Evolutionary conservation across 2,329 filamentous ascomycete genomes (phyloP), one percentile per base, ranked within the genome.

Genomic region (Colletotrichum sp.): DNA sequence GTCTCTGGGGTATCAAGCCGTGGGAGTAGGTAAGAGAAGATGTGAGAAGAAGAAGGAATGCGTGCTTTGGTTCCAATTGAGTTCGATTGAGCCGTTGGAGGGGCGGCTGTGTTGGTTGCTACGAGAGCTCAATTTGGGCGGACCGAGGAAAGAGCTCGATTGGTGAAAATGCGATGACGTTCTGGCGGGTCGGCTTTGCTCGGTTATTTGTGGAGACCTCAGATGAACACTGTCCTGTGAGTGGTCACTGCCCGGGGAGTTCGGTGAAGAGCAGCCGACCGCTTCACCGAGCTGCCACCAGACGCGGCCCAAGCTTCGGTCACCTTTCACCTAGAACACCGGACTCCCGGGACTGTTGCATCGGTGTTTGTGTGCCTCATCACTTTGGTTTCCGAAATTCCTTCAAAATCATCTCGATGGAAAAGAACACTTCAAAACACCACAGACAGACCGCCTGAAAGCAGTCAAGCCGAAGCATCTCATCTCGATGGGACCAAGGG

Each of bases 81-180:
- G 12, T 21, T 63, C n/a, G 18, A 18, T 24, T 18, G 18, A 34
- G 57, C 57, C 68, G 68, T 52, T 63, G 36, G 28, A 32, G 16
- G 15, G 15, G 32, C 6, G 32, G 49, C 52, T 66, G 9, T 28
- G 24, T 49, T 49, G 39, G 9, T 39, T 28, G 52, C 32, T 28
- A 65, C 26, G 18, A 57, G 6, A 57, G 36, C 24, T 63, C 36
- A 49, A 70, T 3, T 57, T 68, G 55, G 28, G 39, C 69, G 69
- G 73, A 76, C 73, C 69, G 73, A 76, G 70, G 67, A 36, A 57
- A 32, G 39, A 65, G 73, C 64, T 59, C 59, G 32, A 65, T 73
- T 73, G 57, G 73, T 76, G 73, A 65, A 68, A 62, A 21, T 39
- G 70, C 74, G 21, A 76, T 76, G 74, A 76, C 74, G 74, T 76